Percentiles rank a stretch among this genome's conserved stretches.
Evolutionary conservation across 805 yeast genomes (phyloP).

Genomic region (Brettanomyces nanus): DNA sequence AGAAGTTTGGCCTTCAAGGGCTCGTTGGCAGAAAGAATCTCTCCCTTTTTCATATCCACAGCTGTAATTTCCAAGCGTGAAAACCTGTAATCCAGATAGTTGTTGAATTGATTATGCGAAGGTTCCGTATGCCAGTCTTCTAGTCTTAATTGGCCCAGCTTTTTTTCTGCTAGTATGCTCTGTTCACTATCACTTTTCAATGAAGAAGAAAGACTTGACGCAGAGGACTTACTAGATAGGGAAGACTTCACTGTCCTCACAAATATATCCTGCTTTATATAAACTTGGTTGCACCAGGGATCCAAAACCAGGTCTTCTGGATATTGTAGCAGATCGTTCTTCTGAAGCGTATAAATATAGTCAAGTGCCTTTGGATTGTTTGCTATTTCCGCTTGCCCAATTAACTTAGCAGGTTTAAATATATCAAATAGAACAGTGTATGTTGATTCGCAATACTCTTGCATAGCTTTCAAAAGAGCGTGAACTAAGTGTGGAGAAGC

Average conservation of each 20-base stretch:
- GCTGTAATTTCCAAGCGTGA: constrained; percentile 26
- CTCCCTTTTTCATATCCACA: constrained; percentile 19
- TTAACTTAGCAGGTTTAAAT: constrained; percentile 18
- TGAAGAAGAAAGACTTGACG: neutral
- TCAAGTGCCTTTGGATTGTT: constrained; percentile 10
- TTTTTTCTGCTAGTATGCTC: constrained; percentile 4
- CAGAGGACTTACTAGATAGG: neutral
- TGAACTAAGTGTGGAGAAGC: neutral
- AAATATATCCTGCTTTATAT: constrained; percentile 14
- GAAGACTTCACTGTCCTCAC: constrained; percentile 8
- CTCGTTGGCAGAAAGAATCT: constrained; percentile 15
- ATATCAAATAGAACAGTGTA: constrained; percentile 23
- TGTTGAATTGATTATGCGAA: constrained; percentile 3
- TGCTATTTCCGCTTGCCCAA: constrained; percentile 12
- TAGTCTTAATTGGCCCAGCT: constrained; percentile 8
- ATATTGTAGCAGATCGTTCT: constrained; percentile 13
- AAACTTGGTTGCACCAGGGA: constrained; percentile 18
- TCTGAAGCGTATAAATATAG: constrained; percentile 11
- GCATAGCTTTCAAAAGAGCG: neutral
- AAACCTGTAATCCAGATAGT: constrained; percentile 28
- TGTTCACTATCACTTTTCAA: neutral
- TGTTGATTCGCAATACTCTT: constrained; percentile 3
- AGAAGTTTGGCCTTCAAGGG: constrained; percentile 55
- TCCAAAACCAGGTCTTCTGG: constrained; percentile 15
- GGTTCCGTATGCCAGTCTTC: constrained; percentile 3